Percentiles rank a stretch among this genome's conserved stretches.
Conservation (phyloP, 306 rosid species). For the Calophaca sinica region DNA sequence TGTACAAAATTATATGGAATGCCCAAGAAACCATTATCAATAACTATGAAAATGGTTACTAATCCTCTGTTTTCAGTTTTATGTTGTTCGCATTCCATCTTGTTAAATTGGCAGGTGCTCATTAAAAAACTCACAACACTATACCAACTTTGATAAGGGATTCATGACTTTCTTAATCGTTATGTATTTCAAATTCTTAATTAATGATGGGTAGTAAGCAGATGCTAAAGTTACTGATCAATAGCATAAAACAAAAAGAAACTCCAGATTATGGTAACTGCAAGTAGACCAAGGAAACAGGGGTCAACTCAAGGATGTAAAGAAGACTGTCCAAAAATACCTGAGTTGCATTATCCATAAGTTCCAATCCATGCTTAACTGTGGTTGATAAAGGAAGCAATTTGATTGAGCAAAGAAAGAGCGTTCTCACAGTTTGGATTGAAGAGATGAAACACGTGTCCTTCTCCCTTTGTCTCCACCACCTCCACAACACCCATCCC, state of each 20-base stretch:
- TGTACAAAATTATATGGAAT: too few species aligned
- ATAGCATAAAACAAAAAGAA: not conserved
- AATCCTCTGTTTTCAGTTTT: too few species aligned
- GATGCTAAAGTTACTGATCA: not conserved
- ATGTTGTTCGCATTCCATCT: too few species aligned
- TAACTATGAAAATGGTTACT: too few species aligned
- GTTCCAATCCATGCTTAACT: not conserved
- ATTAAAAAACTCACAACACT: too few species aligned
- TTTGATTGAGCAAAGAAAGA: constrained; percentile 34
- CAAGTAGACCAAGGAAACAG: not conserved
- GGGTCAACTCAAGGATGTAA: not conserved
- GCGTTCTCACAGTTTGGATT: constrained; percentile 50
- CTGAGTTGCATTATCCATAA: not conserved
- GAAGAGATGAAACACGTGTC: constrained; percentile 65
- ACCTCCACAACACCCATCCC: constrained; percentile 62
- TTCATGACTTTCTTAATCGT: too few species aligned
- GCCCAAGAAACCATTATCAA: too few species aligned
- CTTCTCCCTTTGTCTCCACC: constrained; percentile 54
- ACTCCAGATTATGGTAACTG: not conserved
- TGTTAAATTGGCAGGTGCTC: too few species aligned
- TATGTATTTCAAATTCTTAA: too few species aligned
- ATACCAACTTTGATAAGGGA: too few species aligned
- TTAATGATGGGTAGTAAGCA: not conserved
- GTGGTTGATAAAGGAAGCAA: constrained; percentile 52
- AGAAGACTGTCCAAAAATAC: not conserved